Base-by-base conservation (phyloP, 2,329 filamentous ascomycete species). In the Cryphonectria nitschkei region DNA sequence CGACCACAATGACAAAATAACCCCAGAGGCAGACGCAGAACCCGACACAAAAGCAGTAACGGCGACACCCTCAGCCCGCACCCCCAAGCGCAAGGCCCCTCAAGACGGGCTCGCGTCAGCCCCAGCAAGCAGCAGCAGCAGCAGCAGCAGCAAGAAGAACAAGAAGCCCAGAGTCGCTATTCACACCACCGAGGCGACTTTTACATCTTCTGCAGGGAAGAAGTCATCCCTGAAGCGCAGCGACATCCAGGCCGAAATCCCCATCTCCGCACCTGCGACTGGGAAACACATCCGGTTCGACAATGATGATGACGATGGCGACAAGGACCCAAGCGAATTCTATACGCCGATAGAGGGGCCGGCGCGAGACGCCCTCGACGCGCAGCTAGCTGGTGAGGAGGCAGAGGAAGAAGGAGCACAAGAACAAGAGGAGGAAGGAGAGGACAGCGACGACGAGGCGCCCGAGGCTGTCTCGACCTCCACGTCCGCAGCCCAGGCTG, bases 381-480 rank as follows among this genome's bases (percentile, higher is more conserved):
- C 68, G 9, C 64, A 72, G 50, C 68, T 75, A 46, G 71, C 73
- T 8, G 71, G 76, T n/a, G 60, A 61, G 22, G 69, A 74, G 1
- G 76, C 78, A 22, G 75, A 78, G 4, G 79, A 81, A 3, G 70
- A 61, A 11, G 71, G 65, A 29, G 80, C 26, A 34, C 34, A 6
- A 34, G 34, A 34, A 26, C 26, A 26, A 34, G 34, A 81, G 1
- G 80, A 82, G 3, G 79, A 81, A 9, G 81, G 81, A 1, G 82
- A 83, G 3, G 81, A 82, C 14, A 84, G 83, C 58, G 85, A 87
- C 60, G 86, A 89, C 67, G 87, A 85, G 64, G 87, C 87, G 0
- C 87, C 87, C 11, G 88, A 89, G 77, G 87, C 85, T 3, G 83
- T 89, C n/a, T 89, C 87, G 0, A 86, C 86, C 1, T 78, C 80